phyloP scores from a whole-genome alignment of 116 monocot genomes.

The Thalassia testudinum region DNA sequence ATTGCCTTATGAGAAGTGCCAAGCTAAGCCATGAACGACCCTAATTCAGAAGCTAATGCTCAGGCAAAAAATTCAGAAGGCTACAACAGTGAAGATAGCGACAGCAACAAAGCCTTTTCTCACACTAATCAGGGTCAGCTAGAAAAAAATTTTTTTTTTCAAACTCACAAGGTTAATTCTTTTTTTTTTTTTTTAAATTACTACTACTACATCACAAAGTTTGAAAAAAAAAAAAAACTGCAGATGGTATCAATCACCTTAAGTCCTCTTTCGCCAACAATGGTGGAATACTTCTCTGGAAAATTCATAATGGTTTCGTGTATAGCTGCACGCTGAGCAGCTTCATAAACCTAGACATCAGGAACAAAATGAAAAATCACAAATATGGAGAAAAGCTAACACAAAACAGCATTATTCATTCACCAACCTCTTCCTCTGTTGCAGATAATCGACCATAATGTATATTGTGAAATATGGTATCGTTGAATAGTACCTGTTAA shows the following conservation, averaged over 20 bases:
- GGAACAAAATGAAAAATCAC: constrained; percentile 3
- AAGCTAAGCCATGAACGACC: no score
- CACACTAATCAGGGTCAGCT: no score
- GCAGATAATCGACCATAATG: constrained; percentile 88
- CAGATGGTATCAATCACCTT: constrained; percentile 71
- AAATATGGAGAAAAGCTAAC: background rate
- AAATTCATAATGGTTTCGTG: constrained; percentile 97
- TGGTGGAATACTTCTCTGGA: constrained; percentile 85
- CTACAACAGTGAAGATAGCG: no score
- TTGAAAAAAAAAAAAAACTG: no score
- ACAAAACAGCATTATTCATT: background rate
- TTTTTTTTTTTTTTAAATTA: no score
- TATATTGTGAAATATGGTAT: constrained; percentile 98
- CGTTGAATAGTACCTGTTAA: constrained; percentile 92
- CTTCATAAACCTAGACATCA: constrained; percentile 63
- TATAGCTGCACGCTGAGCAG: constrained; percentile 77
- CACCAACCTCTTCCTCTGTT: constrained; percentile 77
- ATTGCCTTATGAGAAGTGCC: no score
- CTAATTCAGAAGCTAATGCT: no score
- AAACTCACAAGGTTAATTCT: no score
- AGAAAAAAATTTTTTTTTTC: no score
- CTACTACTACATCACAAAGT: no score
- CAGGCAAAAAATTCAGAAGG: no score
- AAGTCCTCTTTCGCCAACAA: constrained; percentile 95
- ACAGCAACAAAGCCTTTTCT: no score